phyloP scores from a whole-genome alignment of 345 rosid species.

The Rhodomyrtus tomentosa region DNA sequence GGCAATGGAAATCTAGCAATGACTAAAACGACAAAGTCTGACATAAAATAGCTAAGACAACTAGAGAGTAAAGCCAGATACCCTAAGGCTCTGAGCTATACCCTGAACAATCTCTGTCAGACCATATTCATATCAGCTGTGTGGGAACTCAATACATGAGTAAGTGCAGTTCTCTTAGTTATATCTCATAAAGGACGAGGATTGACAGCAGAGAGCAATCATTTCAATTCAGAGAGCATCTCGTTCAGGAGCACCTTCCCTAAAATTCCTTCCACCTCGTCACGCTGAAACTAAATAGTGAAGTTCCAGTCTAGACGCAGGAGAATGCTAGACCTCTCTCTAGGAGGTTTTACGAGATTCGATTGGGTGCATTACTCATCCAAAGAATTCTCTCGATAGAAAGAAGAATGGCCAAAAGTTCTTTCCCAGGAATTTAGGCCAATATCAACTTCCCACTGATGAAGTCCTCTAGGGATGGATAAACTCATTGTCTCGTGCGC shows the following conservation, averaged over 20 bases:
- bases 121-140: neutral
- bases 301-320: neutral
- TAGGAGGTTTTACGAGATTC: neutral
- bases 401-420: neutral
- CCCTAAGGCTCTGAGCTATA: neutral
- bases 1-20: neutral
- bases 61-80: neutral
- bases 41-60: neutral
- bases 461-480: neutral
- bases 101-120: neutral
- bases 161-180: neutral
- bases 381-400: neutral
- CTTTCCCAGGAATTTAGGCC: neutral
- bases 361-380: neutral
- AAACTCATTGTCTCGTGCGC: neutral
- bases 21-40: neutral
- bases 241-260: neutral
- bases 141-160: neutral
- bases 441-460: neutral
- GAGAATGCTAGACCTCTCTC: neutral
- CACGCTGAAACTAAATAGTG: neutral
- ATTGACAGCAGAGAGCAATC: neutral
- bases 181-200: neutral
- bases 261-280: neutral
- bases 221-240: neutral